Percentiles rank a stretch among this genome's conserved stretches.
These are phyloP conservation scores for Actinidia arguta DNA, from an alignment of 179 eudicot species.

Conservation along the genomic window DNA sequence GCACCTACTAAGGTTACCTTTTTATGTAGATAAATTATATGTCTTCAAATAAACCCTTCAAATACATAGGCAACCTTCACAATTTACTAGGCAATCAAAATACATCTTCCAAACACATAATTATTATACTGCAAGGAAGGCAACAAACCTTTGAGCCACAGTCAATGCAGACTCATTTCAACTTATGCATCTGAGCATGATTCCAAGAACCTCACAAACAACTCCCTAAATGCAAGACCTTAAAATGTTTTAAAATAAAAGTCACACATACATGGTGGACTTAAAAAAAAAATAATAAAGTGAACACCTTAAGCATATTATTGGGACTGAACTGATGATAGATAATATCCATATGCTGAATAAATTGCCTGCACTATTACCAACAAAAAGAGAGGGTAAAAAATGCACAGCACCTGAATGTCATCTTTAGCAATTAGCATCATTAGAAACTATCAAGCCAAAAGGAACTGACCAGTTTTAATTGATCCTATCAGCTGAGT, in stretches of 20 bases:
- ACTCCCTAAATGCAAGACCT: conserved; percentile 47
- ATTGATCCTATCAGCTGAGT: conserved; percentile 7
- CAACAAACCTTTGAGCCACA: conserved; percentile 73
- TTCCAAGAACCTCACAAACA: conserved; percentile 66
- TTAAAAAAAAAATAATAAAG: background rate
- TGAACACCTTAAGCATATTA: background rate
- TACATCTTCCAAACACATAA: too few relatives aligned
- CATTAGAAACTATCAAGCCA: conserved; percentile 77
- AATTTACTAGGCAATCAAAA: too few relatives aligned
- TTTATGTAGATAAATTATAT: too few relatives aligned
- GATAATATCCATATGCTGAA: background rate
- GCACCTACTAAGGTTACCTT: too few relatives aligned
- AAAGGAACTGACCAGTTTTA: conserved; percentile 57
- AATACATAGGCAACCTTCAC: too few relatives aligned
- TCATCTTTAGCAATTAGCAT: conserved; percentile 72
- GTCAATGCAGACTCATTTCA: conserved; percentile 90
- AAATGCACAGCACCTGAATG: conserved; percentile 65
- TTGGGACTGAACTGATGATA: background rate
- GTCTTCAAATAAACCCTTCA: too few relatives aligned
- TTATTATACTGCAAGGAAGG: background rate
- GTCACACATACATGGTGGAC: background rate
- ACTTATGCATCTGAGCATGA: conserved; percentile 64
- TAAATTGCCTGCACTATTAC: background rate
- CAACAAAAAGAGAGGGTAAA: background rate
- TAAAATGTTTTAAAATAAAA: background rate